Conservation (phyloP, 116 monocot species). For the Trichopus zeylanicus region DNA sequence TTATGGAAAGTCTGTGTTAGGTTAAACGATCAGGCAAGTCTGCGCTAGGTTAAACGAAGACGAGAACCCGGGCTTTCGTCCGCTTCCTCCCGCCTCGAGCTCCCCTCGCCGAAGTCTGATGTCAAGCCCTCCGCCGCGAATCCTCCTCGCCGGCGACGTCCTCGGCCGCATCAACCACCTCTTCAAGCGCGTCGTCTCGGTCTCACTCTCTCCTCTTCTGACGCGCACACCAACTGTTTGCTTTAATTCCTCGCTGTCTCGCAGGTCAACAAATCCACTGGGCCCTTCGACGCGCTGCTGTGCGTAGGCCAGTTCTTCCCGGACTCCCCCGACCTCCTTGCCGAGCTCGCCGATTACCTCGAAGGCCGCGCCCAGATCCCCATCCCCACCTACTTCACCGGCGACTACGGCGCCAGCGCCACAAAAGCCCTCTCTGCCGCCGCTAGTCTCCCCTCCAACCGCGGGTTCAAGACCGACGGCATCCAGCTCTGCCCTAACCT, state of each 20-base stretch:
- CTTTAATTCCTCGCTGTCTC: background rate
- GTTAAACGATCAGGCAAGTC: too few species aligned
- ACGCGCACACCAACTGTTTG: background rate
- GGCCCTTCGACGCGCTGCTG: conserved; percentile 84
- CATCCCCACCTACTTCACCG: conserved; percentile 91
- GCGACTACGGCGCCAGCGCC: conserved; percentile 60
- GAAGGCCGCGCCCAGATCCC: conserved; percentile 47
- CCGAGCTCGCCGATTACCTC: conserved; percentile 53
- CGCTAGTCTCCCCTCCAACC: conserved; percentile 13
- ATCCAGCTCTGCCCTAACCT: conserved; percentile 67
- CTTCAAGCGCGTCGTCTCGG: conserved; percentile 80
- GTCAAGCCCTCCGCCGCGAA: conserved; percentile 25
- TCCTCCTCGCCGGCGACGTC: conserved; percentile 83
- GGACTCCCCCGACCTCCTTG: conserved; percentile 21
- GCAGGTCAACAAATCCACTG: conserved; percentile 81
- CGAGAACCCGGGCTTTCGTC: too few species aligned
- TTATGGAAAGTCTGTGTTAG: too few species aligned
- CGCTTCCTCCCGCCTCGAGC: background rate
- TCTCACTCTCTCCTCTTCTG: conserved; percentile 1
- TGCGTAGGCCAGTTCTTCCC: conserved; percentile 97
- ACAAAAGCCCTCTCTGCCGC: conserved; percentile 26
- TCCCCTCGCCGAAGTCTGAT: background rate
- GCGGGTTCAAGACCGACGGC: conserved; percentile 64
- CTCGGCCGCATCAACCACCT: conserved; percentile 68
- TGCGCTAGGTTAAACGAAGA: too few species aligned